Base-by-base conservation (phyloP, 1,284 basidiomycete genomes). In the Heterobasidion occidentale region DNA sequence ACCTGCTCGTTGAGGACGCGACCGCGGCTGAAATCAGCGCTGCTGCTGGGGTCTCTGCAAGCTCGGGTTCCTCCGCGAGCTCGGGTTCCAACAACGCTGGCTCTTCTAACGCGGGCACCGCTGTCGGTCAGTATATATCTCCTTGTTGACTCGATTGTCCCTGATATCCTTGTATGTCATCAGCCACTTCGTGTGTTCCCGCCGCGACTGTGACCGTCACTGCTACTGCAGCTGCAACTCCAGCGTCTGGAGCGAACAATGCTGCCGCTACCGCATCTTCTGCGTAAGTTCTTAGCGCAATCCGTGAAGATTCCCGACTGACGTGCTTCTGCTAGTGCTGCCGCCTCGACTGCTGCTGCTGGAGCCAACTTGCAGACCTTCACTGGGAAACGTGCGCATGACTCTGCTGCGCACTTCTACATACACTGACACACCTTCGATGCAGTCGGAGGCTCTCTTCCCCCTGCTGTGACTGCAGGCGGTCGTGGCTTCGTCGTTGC, bases 21-120 rank as follows among this genome's bases (percentile, higher is more conserved):
- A 82, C 83, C 7, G 75, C 72, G 4, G 83, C 69, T 33, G 84
- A 85, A 68, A 84, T 86, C 64, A 68, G 69, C 38, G 79, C 79
- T 56, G 81, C 81, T 56, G 72, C 68, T 46, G 71, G 74, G 27
- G 46, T 48, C 6, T 48, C 46, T 45, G 7, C 42, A 3, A 6
- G 5, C 12, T 45, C 42, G 7, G 17, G 14, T 45, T 14, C 42
- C 8, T 14, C 42, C 1, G 3, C 46, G 19, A 48, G 17, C 14
- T 53, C 52, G 17, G 46, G n/a, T 12, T n/a, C 46, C 9, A 48
- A 59, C n/a, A 50, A 60, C n/a, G 45, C 57, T 49, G 38, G 55
- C 36, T 60, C 53, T 42, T 60, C 60, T 17, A 49, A 57, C 14
- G 50, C 62, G 1, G 35, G 61, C 14, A 51, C 60, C 42, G 53